phyloP scores from a whole-genome alignment of 768 basidiomycete genomes.

The Lactifluus subvellereus region DNA sequence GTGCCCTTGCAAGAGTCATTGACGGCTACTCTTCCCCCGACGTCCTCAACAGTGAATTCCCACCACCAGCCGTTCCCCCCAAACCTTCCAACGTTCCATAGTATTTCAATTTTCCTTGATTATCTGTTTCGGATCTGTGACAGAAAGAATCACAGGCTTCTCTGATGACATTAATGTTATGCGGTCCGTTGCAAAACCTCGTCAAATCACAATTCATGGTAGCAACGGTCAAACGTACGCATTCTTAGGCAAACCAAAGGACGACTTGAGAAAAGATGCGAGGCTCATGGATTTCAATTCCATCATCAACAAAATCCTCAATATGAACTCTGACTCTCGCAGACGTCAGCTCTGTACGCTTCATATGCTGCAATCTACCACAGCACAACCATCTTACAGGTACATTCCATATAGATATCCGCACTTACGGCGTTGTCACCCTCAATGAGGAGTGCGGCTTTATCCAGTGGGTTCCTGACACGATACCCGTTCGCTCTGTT shows the following conservation, averaged over 20 bases:
- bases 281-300: conserved; percentile 97
- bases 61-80: conserved; percentile 77
- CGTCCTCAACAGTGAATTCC: conserved; percentile 47
- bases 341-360: conserved; percentile 80
- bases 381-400: conserved; percentile 9
- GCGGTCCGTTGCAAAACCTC: conserved; percentile 84
- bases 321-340: conserved; percentile 89
- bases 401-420: conserved; percentile 60
- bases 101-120: conserved; percentile 35
- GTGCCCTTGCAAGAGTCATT: conserved; percentile 92
- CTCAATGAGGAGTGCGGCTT: conserved; percentile 97
- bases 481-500: conserved; percentile 73
- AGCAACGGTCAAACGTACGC: conserved; percentile 79
- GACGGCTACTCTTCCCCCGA: conserved; percentile 80
- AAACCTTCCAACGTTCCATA: conserved; percentile 66
- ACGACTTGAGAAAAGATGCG: conserved; percentile 95
- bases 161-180: conserved; percentile 83
- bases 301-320: conserved; percentile 94
- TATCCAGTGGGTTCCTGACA: conserved; percentile 98
- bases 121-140: neutral
- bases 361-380: neutral
- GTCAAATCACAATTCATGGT: conserved; percentile 81
- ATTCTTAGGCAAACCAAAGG: conserved; percentile 95
- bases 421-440: conserved; percentile 98
- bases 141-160: conserved; percentile 46